Evolutionary conservation across 2,329 filamentous ascomycete genomes (phyloP), one percentile per base, ranked within the genome.

Genomic region (Ascochyta lentis): DNA sequence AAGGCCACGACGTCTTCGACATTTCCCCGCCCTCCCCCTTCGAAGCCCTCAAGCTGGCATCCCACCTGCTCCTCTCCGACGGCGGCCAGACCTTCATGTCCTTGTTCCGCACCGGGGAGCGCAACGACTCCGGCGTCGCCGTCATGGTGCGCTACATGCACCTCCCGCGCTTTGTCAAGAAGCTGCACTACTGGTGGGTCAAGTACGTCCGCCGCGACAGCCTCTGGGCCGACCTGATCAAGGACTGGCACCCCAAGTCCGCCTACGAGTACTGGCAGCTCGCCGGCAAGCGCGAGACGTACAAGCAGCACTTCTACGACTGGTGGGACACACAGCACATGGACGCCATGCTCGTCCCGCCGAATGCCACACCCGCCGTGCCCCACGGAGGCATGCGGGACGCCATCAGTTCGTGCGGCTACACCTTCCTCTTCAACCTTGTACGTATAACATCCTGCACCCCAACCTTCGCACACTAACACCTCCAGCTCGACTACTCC

Each of bases 371-470:
- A 0, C 92, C 93, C 1, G 93, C 93, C 0, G 85, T 96, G 3
- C 92, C 92, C 0, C 92, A 96, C 71, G 86, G 88, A 42, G 92
- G 87, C 0, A 97, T 96, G 92, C 85, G 86, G 63, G 88, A 94
- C 66, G 91, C 91, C 3, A 87, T 95, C 40, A 90, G 89, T 59
- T 91, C 88, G 63, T 97, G 93, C 68, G 92, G 92, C 1, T 97
- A 98, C 71, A 97, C 93, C 0, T 96, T 97, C 72, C 77, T 96
- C 52, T 98, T 95, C 79, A 97, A 97, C 67, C 63, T 97, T 68
- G 88, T 90, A 78, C 76, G 85, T 78, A 6, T 15, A 19, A 10
- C 5, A 10, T 38, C n/a, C 3, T 41, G 13, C 12, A 23, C 6
- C 7, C 6, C 8, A 7, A 33, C 48, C 31, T 49, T 8, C 24